These are phyloP conservation scores for Ceratocystis smalleyi DNA, from an alignment of 2,329 filamentous ascomycete genomes.

Conservation along the genomic window DNA sequence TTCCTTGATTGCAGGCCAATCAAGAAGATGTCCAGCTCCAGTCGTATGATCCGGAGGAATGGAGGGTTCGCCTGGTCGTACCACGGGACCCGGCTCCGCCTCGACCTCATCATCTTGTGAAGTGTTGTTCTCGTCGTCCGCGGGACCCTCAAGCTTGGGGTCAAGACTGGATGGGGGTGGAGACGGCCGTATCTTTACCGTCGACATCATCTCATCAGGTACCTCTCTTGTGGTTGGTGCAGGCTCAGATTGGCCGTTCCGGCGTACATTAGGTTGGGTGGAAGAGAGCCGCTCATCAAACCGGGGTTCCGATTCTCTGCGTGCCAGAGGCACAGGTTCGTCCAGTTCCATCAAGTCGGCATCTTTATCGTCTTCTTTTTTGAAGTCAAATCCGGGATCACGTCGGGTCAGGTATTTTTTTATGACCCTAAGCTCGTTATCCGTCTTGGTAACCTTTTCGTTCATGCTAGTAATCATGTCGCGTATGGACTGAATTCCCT, in stretches of 20 bases:
- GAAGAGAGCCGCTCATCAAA: background rate
- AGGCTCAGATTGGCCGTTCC: no score
- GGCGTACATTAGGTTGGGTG: background rate
- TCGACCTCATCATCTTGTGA: constrained; percentile 35
- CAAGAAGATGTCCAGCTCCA: constrained; percentile 66
- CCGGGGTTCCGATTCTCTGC: background rate
- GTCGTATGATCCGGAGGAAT: constrained; percentile 81
- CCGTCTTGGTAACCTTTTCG: background rate
- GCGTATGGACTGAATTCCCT: constrained; percentile 33
- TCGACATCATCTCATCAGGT: constrained; percentile 6
- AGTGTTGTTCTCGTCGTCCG: background rate
- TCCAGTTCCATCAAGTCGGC: background rate
- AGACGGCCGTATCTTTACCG: background rate
- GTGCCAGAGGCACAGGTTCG: background rate
- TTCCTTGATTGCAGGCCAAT: constrained; percentile 51
- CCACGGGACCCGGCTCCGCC: constrained; percentile 35
- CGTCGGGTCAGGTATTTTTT: constrained; percentile 18
- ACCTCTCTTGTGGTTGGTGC: background rate
- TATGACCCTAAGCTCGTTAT: constrained; percentile 10
- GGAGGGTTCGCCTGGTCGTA: constrained; percentile 45
- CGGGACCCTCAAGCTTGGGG: background rate
- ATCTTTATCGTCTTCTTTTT: constrained; percentile 9
- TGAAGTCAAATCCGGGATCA: constrained; percentile 10
- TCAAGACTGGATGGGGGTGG: background rate
- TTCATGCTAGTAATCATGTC: constrained; percentile 14